These are phyloP conservation scores for Halophytophthora polymorphica DNA, from an alignment of 352 stramenopile genomes.

Conservation along the genomic window DNA sequence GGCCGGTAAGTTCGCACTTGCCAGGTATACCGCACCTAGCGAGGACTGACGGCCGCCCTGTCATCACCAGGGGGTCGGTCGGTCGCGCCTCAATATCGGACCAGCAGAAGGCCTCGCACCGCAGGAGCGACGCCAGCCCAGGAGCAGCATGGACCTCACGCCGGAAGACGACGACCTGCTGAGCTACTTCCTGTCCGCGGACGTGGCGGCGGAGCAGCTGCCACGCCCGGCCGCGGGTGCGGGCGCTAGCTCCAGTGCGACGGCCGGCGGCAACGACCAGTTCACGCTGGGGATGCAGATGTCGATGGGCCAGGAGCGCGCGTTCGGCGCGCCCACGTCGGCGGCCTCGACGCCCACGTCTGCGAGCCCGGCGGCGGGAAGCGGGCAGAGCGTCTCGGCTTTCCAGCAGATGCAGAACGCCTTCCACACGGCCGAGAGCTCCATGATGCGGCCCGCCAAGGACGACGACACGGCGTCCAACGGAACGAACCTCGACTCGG, in stretches of 20 bases:
- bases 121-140: neutral
- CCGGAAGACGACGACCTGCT: conserved; percentile 85
- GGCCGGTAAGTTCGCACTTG: no score
- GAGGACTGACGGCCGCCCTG: no score
- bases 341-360: conserved; percentile 1
- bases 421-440: conserved; percentile 51
- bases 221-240: conserved; percentile 14
- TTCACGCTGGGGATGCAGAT: conserved; percentile 35
- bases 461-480: conserved; percentile 52
- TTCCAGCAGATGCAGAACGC: conserved; percentile 50
- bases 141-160: conserved; percentile 66
- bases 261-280: conserved; percentile 16
- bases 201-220: conserved; percentile 61
- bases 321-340: conserved; percentile 24
- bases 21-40: no score
- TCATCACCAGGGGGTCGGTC: no score
- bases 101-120: conserved; percentile 1
- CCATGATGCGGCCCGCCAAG: conserved; percentile 50
- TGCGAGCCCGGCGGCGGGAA: neutral
- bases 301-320: conserved; percentile 23
- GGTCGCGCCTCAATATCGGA: neutral
- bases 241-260: conserved; percentile 2
- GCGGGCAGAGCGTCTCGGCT: conserved; percentile 12
- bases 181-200: conserved; percentile 83
- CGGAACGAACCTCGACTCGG: conserved; percentile 45